Conservation (phyloP, 1,139 yeast genomes). For the Protomyces inundatus region DNA sequence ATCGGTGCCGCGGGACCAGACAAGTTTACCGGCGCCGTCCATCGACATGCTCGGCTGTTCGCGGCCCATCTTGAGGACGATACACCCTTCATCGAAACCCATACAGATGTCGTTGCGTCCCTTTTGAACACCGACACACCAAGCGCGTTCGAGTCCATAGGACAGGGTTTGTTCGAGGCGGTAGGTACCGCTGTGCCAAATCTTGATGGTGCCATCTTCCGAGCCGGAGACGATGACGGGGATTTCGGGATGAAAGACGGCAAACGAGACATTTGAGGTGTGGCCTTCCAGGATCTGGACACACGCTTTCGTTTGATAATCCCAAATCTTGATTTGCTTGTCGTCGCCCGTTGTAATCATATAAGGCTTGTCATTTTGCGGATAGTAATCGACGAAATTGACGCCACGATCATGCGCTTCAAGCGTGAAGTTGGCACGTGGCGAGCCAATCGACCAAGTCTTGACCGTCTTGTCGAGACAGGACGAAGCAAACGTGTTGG, state of each 20-base stretch:
- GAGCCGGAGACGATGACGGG: slow-evolving; percentile 86
- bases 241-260: slow-evolving; percentile 91
- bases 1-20: slow-evolving; percentile 88
- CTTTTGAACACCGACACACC: slow-evolving; percentile 84
- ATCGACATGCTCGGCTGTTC: slow-evolving; percentile 91
- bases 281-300: slow-evolving; percentile 95
- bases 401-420: slow-evolving; percentile 93
- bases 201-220: slow-evolving; percentile 82
- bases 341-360: slow-evolving; percentile 91
- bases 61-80: slow-evolving; percentile 79
- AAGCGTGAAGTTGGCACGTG: slow-evolving; percentile 86
- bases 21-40: slow-evolving; percentile 87
- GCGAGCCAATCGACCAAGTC: slow-evolving; percentile 89
- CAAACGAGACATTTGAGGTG: slow-evolving; percentile 88
- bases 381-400: slow-evolving; percentile 92
- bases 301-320: slow-evolving; percentile 92
- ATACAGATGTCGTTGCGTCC: slow-evolving; percentile 77
- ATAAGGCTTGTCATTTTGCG: slow-evolving; percentile 94
- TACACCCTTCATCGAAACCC: slow-evolving; percentile 93
- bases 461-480: slow-evolving; percentile 94
- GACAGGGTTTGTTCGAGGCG: slow-evolving; percentile 84
- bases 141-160: slow-evolving; percentile 88
- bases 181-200: slow-evolving; percentile 89
- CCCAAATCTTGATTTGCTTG: slow-evolving; percentile 87
- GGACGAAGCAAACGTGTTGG: slow-evolving; percentile 94